Evolutionary conservation across 139 green algal genomes (phyloP), one percentile per base, ranked within the genome.

Genomic region (Chlorella vulgaris): DNA sequence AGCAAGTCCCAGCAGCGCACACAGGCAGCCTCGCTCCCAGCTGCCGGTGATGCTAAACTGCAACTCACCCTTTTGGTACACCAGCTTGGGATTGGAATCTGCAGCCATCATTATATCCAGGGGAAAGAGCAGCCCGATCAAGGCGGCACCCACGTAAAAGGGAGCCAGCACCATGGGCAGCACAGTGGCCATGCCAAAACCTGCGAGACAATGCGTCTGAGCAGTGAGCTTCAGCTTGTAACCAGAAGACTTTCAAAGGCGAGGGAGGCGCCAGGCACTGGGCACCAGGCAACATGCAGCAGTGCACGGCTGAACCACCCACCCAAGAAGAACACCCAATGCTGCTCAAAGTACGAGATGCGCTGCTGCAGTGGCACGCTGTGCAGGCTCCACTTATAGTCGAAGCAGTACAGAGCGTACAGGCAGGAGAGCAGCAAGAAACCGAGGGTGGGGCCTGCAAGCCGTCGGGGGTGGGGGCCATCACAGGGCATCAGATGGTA

Each of bases 371-470:
- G 86, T 4, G 58, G 65, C 35, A 87, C 62, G 3, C 86, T 84
- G 55, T 87, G 86, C 36, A 97, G 86, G 18, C 58, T 36, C 83
- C 92, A 96, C 79, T 91, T 90, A 86, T 97, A 97, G 80, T 97
- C 93, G 78, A 88, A 97, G 86, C 89, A 95, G 80, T 96, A 97
- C 81, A 93, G 95, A 2, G 93, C 90, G 47, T 95, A 96, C 69
- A 97, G 83, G 90, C 91, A 97, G 5, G 88, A 91, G 1, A 92
- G 79, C 38, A 92, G 76, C 29, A 95, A 28, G 29, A 93, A 85
- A 53, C 88, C 86, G 7, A 94, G n/a, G 28, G 68, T 24, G 1
- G 13, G 55, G 35, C 93, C 93, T 91, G 88, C 76, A 78, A n/a
- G 58, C 15, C 13, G 42, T 7, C 40, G 75, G 2, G 43, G 2